Evolutionary conservation across 1,284 basidiomycete genomes (phyloP).

Genomic region (Tilletia indica): DNA sequence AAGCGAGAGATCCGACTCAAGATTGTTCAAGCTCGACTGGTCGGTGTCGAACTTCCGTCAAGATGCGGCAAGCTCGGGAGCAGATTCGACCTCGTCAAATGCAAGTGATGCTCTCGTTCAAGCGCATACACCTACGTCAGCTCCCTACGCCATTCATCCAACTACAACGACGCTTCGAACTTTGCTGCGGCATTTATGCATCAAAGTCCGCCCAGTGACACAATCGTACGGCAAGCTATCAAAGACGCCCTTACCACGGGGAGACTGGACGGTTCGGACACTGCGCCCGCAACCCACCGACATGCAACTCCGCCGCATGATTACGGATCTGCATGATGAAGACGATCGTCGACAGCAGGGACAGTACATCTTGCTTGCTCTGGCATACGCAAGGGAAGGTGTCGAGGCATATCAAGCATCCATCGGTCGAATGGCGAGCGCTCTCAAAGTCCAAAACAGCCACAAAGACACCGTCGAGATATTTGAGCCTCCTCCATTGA

Average conservation of each 20-base stretch:
- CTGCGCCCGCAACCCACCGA: neutral
- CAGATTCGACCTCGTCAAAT: neutral
- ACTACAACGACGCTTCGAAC: conserved; percentile 46
- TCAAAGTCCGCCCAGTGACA: conserved; percentile 15
- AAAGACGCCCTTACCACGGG: conserved; percentile 26
- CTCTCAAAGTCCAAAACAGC: conserved; percentile 26
- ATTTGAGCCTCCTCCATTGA: conserved; percentile 37
- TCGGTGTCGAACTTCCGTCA: conserved; percentile 16
- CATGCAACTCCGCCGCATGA: neutral
- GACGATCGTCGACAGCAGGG: conserved; percentile 34
- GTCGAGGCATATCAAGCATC: conserved; percentile 28
- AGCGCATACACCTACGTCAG: neutral
- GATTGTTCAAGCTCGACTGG: conserved; percentile 24
- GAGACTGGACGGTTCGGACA: conserved; percentile 28
- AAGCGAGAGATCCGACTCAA: conserved; percentile 20
- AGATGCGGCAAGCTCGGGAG: neutral
- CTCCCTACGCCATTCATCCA: conserved; percentile 28
- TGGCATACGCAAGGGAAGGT: conserved; percentile 31
- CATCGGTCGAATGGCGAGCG: conserved; percentile 25
- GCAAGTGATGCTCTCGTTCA: neutral
- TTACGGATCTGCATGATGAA: conserved; percentile 17
- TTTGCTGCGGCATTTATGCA: conserved; percentile 40
- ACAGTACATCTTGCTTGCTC: conserved; percentile 25
- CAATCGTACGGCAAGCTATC: neutral
- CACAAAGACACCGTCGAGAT: neutral